Conservation (phyloP, 2,329 filamentous ascomycete species). For the Magnaporthiopsis rhizophila region DNA sequence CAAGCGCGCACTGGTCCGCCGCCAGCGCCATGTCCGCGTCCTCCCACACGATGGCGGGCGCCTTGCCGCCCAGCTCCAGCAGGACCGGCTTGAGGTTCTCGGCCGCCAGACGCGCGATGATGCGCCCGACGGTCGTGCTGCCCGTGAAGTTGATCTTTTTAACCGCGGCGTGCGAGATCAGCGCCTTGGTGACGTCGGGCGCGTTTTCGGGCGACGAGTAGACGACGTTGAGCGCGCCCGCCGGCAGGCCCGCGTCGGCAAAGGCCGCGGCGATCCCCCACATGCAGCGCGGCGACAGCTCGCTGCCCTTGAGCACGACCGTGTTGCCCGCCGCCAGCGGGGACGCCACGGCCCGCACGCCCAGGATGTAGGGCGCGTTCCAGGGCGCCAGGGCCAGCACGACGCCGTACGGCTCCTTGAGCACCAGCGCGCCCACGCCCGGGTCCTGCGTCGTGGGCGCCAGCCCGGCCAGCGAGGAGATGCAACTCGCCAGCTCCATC, state of each 20-base stretch:
- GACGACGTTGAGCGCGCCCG: constrained; percentile 66
- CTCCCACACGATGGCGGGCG: constrained; percentile 67
- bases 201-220: constrained; percentile 59
- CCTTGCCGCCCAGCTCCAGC: constrained; percentile 78
- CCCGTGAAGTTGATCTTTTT: constrained; percentile 87
- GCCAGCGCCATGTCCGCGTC: constrained; percentile 71
- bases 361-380: constrained; percentile 53
- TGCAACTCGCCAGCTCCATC: constrained; percentile 33
- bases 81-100: constrained; percentile 71
- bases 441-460: constrained; percentile 22
- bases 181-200: constrained; percentile 53
- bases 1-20: constrained; percentile 58
- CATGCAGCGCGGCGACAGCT: constrained; percentile 56
- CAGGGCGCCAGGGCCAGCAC: constrained; percentile 74
- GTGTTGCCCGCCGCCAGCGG: constrained; percentile 76
- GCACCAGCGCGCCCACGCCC: constrained; percentile 48
- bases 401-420: constrained; percentile 73
- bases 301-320: constrained; percentile 63
- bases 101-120: constrained; percentile 63
- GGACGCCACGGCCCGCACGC: constrained; percentile 45
- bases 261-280: constrained; percentile 56
- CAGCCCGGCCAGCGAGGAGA: constrained; percentile 20
- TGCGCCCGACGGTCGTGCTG: constrained; percentile 63
- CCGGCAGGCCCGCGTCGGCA: constrained; percentile 67
- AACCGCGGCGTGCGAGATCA: constrained; percentile 60